A percentile compares a stretch with the other conserved stretches of the same genome.
These are phyloP conservation scores for Colletotrichum tanaceti DNA, from an alignment of 2,329 filamentous ascomycete species.

Conservation along the genomic window DNA sequence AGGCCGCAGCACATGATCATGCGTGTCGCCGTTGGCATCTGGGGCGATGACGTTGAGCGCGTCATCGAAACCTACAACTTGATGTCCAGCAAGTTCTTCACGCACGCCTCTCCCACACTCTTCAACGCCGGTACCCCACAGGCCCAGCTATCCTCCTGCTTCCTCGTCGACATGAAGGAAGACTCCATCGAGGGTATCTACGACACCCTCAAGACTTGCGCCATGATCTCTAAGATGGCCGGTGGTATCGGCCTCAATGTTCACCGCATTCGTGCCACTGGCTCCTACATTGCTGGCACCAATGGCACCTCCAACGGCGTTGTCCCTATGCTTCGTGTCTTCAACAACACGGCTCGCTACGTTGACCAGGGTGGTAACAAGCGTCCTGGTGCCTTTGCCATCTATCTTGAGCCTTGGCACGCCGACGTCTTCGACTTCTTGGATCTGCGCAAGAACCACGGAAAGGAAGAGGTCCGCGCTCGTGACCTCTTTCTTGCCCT, in stretches of 20 bases:
- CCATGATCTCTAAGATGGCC: constrained; percentile 99
- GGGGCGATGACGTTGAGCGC: constrained; percentile 93
- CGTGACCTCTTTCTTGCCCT: constrained; percentile 97
- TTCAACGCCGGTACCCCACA: constrained; percentile 98
- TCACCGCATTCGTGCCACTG: constrained; percentile 95
- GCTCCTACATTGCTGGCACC: constrained; percentile 97
- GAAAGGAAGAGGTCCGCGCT: constrained; percentile 96
- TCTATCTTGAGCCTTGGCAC: constrained; percentile 99
- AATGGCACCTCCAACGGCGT: constrained; percentile 99
- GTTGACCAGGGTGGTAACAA: constrained; percentile 99
- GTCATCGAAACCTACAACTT: constrained; percentile 98
- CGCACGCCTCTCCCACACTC: constrained; percentile 95
- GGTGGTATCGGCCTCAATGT: constrained; percentile 97
- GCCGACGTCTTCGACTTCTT: constrained; percentile 97
- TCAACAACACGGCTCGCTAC: constrained; percentile 99
- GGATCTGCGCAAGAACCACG: constrained; percentile 98
- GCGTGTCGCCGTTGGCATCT: constrained; percentile 97
- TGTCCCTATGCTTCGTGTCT: constrained; percentile 97
- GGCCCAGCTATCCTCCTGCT: constrained; percentile 95
- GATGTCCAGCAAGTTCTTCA: constrained; percentile 99
- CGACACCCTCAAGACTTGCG: constrained; percentile 98
- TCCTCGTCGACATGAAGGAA: constrained; percentile 99
- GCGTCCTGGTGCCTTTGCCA: constrained; percentile 96
- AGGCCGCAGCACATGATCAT: constrained; percentile 99
- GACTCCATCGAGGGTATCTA: constrained; percentile 99